Evolutionary conservation across 2,329 filamentous ascomycete species (phyloP).

Genomic region (Beauveria pseudobassiana): DNA sequence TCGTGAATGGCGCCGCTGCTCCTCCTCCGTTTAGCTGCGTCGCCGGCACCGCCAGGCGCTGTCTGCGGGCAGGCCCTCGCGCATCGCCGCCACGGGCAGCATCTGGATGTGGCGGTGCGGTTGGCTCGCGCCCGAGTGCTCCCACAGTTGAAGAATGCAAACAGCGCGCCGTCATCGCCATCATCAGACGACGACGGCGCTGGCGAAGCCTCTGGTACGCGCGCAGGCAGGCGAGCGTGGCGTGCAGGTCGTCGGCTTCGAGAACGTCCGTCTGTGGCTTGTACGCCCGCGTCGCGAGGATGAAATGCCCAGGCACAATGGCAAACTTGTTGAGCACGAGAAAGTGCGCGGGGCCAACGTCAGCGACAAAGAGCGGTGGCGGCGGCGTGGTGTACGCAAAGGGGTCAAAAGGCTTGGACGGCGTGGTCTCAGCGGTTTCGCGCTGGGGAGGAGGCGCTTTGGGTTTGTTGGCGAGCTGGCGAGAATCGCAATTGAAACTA

Average conservation of each 20-base stretch:
- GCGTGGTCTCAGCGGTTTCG: conserved; percentile 19
- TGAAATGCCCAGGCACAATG: conserved; percentile 63
- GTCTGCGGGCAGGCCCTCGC: conserved; percentile 35
- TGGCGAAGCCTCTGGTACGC: conserved; percentile 35
- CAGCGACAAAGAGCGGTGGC: conserved; percentile 45
- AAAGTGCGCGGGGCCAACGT: conserved; percentile 47
- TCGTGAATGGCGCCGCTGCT: conserved; percentile 33
- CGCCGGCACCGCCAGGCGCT: conserved; percentile 42
- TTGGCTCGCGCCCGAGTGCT: conserved; percentile 62
- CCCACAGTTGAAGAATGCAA: conserved; percentile 66
- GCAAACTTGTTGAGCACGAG: conserved; percentile 72
- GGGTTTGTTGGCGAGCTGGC: conserved; percentile 58
- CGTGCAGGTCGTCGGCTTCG: conserved; percentile 51
- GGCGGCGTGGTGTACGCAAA: conserved; percentile 51
- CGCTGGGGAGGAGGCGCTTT: conserved; percentile 32
- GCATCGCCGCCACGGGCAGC: conserved; percentile 59
- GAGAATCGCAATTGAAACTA: conserved; percentile 70
- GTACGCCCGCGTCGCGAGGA: conserved; percentile 58
- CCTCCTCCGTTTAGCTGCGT: conserved; percentile 24
- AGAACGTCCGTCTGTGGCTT: conserved; percentile 59
- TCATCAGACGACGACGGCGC: background rate
- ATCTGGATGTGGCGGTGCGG: conserved; percentile 66
- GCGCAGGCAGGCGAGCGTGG: conserved; percentile 53
- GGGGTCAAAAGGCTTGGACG: conserved; percentile 46
- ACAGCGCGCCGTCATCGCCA: conserved; percentile 34